A percentile compares a stretch with the other conserved stretches of the same genome.
phyloP scores from a whole-genome alignment of 441 rosid species.

The Corymbia citriodora region DNA sequence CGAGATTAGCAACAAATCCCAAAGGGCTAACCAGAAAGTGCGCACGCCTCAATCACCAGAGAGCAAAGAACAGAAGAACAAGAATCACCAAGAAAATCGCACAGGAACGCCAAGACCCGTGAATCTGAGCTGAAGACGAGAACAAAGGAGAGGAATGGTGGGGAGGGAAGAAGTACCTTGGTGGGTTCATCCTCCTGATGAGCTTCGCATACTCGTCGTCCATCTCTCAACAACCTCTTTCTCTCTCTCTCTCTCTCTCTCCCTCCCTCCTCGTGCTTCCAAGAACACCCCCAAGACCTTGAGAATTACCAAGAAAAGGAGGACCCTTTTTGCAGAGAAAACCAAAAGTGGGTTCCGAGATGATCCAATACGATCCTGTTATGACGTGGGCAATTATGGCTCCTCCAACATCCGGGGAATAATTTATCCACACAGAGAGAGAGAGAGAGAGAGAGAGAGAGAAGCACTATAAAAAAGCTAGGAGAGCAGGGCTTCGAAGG shows the following conservation, averaged over 20 bases:
- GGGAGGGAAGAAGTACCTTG: background rate
- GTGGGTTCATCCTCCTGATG: conserved; percentile 13
- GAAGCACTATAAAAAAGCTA: background rate
- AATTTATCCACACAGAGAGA: background rate
- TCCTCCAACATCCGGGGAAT: background rate
- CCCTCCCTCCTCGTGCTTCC: background rate
- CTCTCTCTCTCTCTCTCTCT: background rate
- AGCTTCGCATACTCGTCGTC: conserved; percentile 8
- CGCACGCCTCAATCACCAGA: background rate
- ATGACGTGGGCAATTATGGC: background rate
- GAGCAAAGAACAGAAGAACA: background rate
- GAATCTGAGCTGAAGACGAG: background rate
- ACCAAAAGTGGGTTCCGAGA: background rate
- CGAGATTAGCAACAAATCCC: background rate
- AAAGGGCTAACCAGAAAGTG: background rate
- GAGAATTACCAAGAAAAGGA: background rate
- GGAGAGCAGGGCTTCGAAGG: background rate
- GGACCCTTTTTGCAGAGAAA: background rate
- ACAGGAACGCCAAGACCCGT: background rate
- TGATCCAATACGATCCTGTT: background rate
- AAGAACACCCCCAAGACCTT: background rate
- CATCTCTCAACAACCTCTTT: background rate
- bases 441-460: background rate
- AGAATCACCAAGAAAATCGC: background rate
- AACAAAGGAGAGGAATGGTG: background rate